Evolutionary conservation across 306 rosid genomes (phyloP), one percentile per base, ranked within the genome.

Genomic region (Biancaea sappan): DNA sequence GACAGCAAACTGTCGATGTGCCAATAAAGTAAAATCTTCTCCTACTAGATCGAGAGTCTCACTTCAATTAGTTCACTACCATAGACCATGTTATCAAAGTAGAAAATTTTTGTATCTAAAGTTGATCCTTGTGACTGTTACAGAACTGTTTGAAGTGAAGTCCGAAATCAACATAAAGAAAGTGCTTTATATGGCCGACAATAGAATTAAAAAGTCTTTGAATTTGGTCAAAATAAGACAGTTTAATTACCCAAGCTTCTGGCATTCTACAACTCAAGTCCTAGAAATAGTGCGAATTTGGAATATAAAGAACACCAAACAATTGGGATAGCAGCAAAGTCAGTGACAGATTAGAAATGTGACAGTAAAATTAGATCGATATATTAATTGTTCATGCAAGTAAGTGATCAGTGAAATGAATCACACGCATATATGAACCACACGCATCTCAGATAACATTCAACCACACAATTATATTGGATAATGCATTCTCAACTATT

Each of bases 271-370:
- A 37, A 53, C 24, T 40, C 6, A 11, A 56, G 43, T 8, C 10
- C 9, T 15, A 14, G 11, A 5, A 40, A 50, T 47, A 67, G 72
- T 29, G n/a, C 11, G 47, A n/a, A 47, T 67, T 25, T 47, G 35
- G 72, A 47, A n/a, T 40, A 46, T 47, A 67, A 67, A 47, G 59
- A 11, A 47, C 46, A 41, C 59, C 18, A 67, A 71, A 66, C 34
- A 11, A 40, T 43, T 29, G 54, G 38, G 38, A 52, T 24, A 4
- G 51, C 24, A 54, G 18, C 18, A 16, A 38, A 31, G 54, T 38
- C 41, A 71, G 41, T 26, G 43, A 56, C 31, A 26, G 14, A 52
- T 70, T 14, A 47, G 53, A 47, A 65, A 22, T 10, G 5, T 40
- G n/a, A n/a, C n/a, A 38, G 51, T 51, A 38, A n/a, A 21, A 21